Evolutionary conservation across 805 yeast species (phyloP), one percentile per base, ranked within the genome.

Genomic region (Pichia sporocuriosa): DNA sequence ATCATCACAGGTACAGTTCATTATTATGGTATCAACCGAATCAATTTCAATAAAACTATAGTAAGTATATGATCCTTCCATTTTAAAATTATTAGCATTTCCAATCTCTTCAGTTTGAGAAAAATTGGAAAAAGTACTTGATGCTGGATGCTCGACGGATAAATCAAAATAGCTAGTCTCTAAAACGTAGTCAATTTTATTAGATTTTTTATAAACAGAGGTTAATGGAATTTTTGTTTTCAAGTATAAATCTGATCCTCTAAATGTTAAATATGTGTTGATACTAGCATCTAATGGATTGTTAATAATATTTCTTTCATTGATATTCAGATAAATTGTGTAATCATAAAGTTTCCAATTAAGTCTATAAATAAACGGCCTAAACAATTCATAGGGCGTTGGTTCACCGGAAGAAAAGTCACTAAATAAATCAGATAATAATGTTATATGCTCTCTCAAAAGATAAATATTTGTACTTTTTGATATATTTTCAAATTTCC

Each of bases 61-160:
- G 51, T 73, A 80, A 0, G 81, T 73, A 59, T 85, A 83, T 0
- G 79, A 70, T 0, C 96, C 95, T 1, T 61, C 61, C 15, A 87
- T 59, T 2, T 57, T 60, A 51, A 88, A 81, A 40, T 79, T 72
- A 22, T 72, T 65, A 0, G 88, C 77, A 46, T 78, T 66, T 0
- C 96, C 97, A 47, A 87, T 70, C 13, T 73, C 72, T 16, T 72
- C 75, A 11, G 72, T 62, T 35, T 72, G 70, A 65, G 84, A 58
- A 50, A 90, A 90, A 36, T 82, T 80, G 41, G 79, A 75, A 21
- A 79, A 65, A 0, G 97, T 89, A 55, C 87, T 94, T 96, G 97
- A 93, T 1, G 90, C 82, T 0, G 98, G 97, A 0, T 93, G 77
- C 43, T 79, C 82, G 3, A 89, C 58, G 1, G 74, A 65, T 35